Evolutionary conservation across 202 grass and related monocot species (phyloP).

Genomic region (Elaeis oleifera): DNA sequence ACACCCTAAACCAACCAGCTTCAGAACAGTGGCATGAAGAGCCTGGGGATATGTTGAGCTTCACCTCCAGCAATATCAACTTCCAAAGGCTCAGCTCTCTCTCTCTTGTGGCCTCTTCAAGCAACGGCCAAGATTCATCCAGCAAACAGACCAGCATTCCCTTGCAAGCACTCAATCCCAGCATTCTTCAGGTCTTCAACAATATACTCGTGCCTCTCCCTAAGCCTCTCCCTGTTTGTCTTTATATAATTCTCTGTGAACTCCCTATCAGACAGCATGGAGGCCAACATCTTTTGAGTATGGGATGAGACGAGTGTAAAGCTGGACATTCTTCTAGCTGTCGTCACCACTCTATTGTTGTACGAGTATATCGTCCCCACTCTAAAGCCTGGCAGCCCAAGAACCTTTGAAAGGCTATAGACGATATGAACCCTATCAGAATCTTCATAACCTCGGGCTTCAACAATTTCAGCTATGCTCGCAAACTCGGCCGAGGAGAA

Average conservation of each 20-base stretch:
- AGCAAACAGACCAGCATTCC: conserved; percentile 82
- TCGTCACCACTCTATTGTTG: conserved; percentile 62
- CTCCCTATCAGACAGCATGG: conserved; percentile 52
- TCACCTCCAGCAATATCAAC: conserved; percentile 48
- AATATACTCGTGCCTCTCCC: conserved; percentile 45
- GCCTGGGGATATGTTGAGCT: conserved; percentile 83
- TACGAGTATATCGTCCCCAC: conserved; percentile 83
- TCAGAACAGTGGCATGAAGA: conserved; percentile 94
- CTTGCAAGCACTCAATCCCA: conserved; percentile 54
- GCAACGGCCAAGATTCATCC: conserved; percentile 72
- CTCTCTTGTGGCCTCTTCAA: conserved; percentile 28
- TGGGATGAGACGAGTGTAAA: conserved; percentile 94
- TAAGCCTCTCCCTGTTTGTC: conserved; percentile 52
- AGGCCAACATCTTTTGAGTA: conserved; percentile 74
- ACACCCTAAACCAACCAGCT: conserved; percentile 93
- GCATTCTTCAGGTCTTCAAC: conserved; percentile 42
- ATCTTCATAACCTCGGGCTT: conserved; percentile 19
- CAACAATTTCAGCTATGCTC: conserved; percentile 74
- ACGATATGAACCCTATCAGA: conserved; percentile 67
- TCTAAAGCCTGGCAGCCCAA: conserved; percentile 78
- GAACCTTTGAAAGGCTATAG: conserved; percentile 96
- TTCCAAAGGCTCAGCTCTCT: conserved; percentile 70
- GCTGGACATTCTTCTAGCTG: conserved; percentile 88
- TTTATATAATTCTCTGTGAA: conserved; percentile 54
- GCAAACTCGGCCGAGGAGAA: conserved; percentile 56